A percentile compares a stretch with the other conserved stretches of the same genome.
Evolutionary conservation across 352 stramenopile species (phyloP).

Genomic region (Pythium folliculosum): DNA sequence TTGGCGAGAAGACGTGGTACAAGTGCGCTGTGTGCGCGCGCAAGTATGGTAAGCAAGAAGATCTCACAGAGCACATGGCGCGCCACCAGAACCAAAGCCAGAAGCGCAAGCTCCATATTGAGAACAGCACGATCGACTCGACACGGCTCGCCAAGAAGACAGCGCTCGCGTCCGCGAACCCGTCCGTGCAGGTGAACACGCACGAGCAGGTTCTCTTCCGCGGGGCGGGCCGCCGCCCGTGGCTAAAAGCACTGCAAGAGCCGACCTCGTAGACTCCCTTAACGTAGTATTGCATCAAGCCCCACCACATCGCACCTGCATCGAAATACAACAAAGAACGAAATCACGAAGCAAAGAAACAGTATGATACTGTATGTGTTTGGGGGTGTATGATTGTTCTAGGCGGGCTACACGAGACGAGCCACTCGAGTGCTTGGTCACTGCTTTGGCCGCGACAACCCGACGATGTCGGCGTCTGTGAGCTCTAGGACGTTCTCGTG

Average conservation of each 20-base stretch:
- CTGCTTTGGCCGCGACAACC: conserved; percentile 29
- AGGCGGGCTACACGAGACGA: not conserved
- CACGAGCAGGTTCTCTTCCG: conserved; percentile 87
- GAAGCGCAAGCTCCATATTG: conserved; percentile 87
- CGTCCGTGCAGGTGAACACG: conserved; percentile 87
- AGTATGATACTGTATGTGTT: not conserved
- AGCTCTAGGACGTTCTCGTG: conserved; percentile 82
- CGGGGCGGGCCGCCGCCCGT: conserved; percentile 65
- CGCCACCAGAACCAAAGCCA: conserved; percentile 86
- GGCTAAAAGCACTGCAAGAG: conserved; percentile 77
- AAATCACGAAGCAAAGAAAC: not conserved
- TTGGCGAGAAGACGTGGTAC: conserved; percentile 85
- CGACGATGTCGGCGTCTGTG: conserved; percentile 74
- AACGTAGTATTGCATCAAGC: not conserved
- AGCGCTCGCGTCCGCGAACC: conserved; percentile 81
- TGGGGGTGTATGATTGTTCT: not conserved
- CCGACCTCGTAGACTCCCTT: conserved; percentile 14
- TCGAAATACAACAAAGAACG: not conserved
- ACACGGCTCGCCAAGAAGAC: conserved; percentile 79
- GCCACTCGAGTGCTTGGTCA: not conserved
- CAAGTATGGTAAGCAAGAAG: conserved; percentile 80
- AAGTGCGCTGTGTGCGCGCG: conserved; percentile 81
- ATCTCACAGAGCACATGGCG: conserved; percentile 74
- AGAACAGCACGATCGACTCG: conserved; percentile 78
- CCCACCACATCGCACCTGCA: not conserved